Evolutionary conservation across 306 rosid genomes (phyloP), one percentile per base, ranked within the genome.

Genomic region (Quillaja saponaria): DNA sequence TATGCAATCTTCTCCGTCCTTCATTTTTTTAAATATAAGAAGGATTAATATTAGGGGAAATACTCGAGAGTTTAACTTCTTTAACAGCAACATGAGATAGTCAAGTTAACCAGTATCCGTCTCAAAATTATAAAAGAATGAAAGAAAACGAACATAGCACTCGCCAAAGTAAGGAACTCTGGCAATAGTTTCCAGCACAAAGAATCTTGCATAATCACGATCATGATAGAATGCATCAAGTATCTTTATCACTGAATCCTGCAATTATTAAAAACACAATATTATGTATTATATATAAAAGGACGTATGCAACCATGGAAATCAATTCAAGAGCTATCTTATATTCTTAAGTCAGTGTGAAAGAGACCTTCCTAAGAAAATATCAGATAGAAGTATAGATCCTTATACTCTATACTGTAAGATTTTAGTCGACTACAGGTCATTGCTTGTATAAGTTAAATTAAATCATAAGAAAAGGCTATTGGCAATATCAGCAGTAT

Each of bases 101-200:
- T 1, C 2, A 25, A 25, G 31, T 1, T 1, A 4, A 25, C 31
- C 4, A 4, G 31, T 1, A 25, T 25, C 31, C 31, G 2, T 25
- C 31, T 25, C 31, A 25, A 25, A 25, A 25, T 25, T 25, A 18
- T 17, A 75, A 8, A 20, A 11, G 13, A 17, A 11, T 37, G 34
- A 35, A 42, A 34, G 5, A 14, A 61, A 76, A 59, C 47, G 53
- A 35, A 15, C 34, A 21, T 4, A 67, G 13, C 59, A 77, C 83
- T 76, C 63, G 89, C 99, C 99, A 69, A 92, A 92, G 73, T 92
- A 92, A 62, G 99, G 99, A 65, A 92, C 96, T 78, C 99, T 84
- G 2, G 99, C 99, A 66, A 92, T 92, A 62, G 99, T 92, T 76
- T 92, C 97, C 66, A 92, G 83, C 46, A 92, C 99, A 61, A 67